phyloP scores from a whole-genome alignment of 345 rosid genomes.

The Dipteronia dyeriana region DNA sequence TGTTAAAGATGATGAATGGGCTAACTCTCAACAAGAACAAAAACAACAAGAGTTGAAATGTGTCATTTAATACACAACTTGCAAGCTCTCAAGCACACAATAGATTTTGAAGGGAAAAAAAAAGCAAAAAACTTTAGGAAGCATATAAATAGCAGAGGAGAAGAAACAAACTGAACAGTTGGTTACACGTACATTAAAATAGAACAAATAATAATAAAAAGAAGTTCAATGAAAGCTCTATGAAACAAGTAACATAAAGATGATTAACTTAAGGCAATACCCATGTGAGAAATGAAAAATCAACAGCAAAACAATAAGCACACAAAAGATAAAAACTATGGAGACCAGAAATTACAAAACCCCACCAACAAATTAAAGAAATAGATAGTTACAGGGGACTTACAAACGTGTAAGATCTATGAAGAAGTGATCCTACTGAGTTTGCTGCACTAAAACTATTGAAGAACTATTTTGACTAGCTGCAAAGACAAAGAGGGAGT shows the following conservation, averaged over 20 bases:
- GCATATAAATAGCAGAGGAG: no score
- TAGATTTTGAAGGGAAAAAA: no score
- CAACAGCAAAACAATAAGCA: background rate
- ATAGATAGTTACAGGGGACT: background rate
- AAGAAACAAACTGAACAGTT: background rate
- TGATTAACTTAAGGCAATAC: background rate
- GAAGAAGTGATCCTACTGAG: background rate
- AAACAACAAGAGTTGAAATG: background rate
- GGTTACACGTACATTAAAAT: background rate
- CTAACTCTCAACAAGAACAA: background rate
- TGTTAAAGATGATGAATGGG: no score
- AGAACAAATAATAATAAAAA: background rate
- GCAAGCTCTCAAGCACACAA: no score
- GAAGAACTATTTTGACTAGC: no score
- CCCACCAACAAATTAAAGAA: background rate
- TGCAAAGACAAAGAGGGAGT: no score
- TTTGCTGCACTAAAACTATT: no score
- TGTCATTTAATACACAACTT: background rate
- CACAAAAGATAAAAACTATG: background rate
- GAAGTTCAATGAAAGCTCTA: background rate
- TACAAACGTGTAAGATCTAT: background rate
- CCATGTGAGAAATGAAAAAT: background rate
- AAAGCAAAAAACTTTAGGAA: no score
- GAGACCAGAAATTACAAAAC: background rate
- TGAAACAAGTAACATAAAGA: background rate